Evolutionary conservation across 1,284 basidiomycete species (phyloP).

Genomic region (Leccinum pachyderme): DNA sequence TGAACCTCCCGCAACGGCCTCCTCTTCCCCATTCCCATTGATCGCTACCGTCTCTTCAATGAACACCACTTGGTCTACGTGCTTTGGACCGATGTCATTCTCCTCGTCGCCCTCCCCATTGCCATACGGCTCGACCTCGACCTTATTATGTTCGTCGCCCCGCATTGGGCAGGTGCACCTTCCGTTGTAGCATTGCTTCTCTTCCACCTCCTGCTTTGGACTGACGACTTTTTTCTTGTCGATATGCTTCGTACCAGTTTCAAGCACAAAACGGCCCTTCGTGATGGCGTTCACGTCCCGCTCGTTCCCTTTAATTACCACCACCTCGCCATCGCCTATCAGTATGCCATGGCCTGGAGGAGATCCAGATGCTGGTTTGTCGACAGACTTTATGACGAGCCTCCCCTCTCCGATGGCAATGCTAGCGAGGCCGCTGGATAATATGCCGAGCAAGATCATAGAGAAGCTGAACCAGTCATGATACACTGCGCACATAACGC

Average conservation of each 20-base stretch:
- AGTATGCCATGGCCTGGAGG: conserved; percentile 27
- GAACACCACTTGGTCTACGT: neutral
- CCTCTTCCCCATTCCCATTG: neutral
- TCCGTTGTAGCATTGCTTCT: neutral
- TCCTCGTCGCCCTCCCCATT: neutral
- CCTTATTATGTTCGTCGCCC: neutral
- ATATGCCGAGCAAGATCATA: conserved; percentile 32
- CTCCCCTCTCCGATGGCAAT: conserved; percentile 20
- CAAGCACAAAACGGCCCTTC: conserved; percentile 25
- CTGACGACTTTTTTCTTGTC: neutral
- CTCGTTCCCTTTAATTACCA: conserved; percentile 29
- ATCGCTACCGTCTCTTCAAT: neutral
- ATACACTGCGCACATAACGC: conserved; percentile 19
- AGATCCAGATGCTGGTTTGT: conserved; percentile 3
- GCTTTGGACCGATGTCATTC: neutral
- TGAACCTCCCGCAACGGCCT: neutral
- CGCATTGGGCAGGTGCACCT: neutral
- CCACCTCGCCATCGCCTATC: conserved; percentile 7
- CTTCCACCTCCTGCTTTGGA: neutral
- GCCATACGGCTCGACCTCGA: neutral
- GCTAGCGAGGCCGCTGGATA: conserved; percentile 27
- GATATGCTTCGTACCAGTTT: neutral
- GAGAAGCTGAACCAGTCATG: conserved; percentile 28
- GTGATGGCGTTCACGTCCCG: conserved; percentile 31
- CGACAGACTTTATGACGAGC: conserved; percentile 10